These are phyloP conservation scores for Neoscytalidium dimidiatum DNA, from an alignment of 2,329 filamentous ascomycete species.

Conservation along the genomic window DNA sequence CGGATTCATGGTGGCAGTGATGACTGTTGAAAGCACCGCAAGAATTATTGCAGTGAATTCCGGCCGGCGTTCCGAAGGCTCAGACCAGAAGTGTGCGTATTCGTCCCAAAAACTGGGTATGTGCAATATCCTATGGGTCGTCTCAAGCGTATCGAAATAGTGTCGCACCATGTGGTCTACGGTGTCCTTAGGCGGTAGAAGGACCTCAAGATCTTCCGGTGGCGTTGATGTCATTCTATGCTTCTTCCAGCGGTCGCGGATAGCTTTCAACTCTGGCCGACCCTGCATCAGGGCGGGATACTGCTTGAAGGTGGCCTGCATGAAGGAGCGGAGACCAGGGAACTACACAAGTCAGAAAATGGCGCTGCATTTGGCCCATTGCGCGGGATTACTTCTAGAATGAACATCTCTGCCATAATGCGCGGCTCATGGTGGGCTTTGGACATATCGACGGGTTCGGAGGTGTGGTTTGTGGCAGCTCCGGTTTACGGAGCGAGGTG, in stretches of 20 bases:
- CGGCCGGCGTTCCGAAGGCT: slow-evolving; percentile 19
- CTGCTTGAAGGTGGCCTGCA: slow-evolving; percentile 24
- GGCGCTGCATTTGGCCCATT: neutral
- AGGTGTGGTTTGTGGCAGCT: neutral
- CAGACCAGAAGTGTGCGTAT: slow-evolving; percentile 22
- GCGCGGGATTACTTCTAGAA: neutral
- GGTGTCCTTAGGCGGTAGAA: slow-evolving; percentile 4
- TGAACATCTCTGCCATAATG: neutral
- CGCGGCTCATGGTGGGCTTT: neutral
- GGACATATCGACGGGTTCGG: slow-evolving; percentile 1
- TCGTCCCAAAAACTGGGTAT: slow-evolving; percentile 29
- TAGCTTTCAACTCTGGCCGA: slow-evolving; percentile 36
- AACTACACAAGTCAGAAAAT: slow-evolving; percentile 29
- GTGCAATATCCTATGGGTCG: slow-evolving; percentile 25
- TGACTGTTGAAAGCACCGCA: slow-evolving; percentile 41
- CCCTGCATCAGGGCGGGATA: slow-evolving; percentile 33
- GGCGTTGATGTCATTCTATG: neutral
- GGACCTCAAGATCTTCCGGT: neutral
- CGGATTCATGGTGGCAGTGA: slow-evolving; percentile 26
- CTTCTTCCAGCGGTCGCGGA: slow-evolving; percentile 22
- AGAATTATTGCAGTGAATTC: slow-evolving; percentile 44
- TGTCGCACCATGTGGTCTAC: slow-evolving; percentile 15
- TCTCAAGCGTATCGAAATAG: slow-evolving; percentile 16
- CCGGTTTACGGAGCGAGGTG: neutral
- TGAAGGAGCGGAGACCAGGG: slow-evolving; percentile 32